Evolutionary conservation across 371 early-diverging fungal species (phyloP).

Genomic region (Rhizopus delemar): DNA sequence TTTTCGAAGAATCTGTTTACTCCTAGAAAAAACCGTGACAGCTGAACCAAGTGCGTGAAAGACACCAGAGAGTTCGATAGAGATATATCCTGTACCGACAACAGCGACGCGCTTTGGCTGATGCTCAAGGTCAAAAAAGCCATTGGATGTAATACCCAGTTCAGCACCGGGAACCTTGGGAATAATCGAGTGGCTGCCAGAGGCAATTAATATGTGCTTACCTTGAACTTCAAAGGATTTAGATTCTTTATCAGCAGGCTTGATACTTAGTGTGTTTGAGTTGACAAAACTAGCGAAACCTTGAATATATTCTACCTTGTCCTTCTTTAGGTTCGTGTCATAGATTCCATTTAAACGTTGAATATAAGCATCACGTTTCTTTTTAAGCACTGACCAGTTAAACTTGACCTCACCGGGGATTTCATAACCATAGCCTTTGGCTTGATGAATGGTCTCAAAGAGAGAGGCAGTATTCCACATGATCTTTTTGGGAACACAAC

Average conservation of each 20-base stretch:
- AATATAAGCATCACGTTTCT: slow-evolving; percentile 94
- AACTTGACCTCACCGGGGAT: slow-evolving; percentile 49
- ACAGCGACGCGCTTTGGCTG: slow-evolving; percentile 93
- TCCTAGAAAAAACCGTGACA: slow-evolving; percentile 85
- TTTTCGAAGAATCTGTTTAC: slow-evolving; percentile 81
- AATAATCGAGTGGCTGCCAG: slow-evolving; percentile 75
- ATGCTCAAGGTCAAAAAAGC: slow-evolving; percentile 91
- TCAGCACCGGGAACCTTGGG: slow-evolving; percentile 85
- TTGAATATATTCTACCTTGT: slow-evolving; percentile 76
- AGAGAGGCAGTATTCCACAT: slow-evolving; percentile 93
- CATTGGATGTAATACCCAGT: slow-evolving; percentile 89
- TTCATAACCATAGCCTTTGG: slow-evolving; percentile 84
- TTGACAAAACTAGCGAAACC: slow-evolving; percentile 88
- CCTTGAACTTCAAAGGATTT: slow-evolving; percentile 57
- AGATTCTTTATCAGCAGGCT: slow-evolving; percentile 37
- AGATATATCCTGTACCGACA: slow-evolving; percentile 91
- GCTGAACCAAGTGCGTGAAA: slow-evolving; percentile 86
- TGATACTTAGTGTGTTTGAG: slow-evolving; percentile 73
- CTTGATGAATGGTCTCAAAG: slow-evolving; percentile 85
- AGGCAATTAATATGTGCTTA: slow-evolving; percentile 88
- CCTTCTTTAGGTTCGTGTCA: slow-evolving; percentile 84
- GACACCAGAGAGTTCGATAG: slow-evolving; percentile 95
- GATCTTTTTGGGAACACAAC: slow-evolving; percentile 99
- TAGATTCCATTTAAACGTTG: slow-evolving; percentile 96
- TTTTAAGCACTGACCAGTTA: slow-evolving; percentile 76